Conservation (phyloP, 148 eudicot species). For the Chenopodium quinoa region DNA sequence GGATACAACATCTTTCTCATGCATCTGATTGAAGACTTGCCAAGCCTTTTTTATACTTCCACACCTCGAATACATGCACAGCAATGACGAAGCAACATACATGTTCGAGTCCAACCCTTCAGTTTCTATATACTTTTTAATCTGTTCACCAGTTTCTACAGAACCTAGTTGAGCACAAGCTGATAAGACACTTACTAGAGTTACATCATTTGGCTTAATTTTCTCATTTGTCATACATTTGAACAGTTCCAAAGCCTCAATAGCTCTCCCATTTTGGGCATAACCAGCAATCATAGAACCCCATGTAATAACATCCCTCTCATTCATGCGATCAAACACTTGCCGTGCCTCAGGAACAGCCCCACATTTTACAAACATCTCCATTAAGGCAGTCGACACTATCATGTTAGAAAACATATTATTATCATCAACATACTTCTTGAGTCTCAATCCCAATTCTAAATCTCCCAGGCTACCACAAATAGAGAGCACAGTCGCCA, state of each 20-base stretch:
- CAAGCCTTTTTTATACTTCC: conserved; percentile 47
- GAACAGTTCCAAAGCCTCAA: conserved; percentile 53
- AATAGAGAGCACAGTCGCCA: conserved; percentile 45
- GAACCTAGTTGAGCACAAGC: conserved; percentile 63
- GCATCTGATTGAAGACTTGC: conserved; percentile 39
- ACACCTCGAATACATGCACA: conserved; percentile 54
- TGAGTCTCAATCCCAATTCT: conserved; percentile 47
- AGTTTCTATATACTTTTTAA: conserved; percentile 42
- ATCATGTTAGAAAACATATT: conserved; percentile 41
- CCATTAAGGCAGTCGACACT: conserved; percentile 58
- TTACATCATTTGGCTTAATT: conserved; percentile 52
- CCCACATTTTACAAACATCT: conserved; percentile 67
- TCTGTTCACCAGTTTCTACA: conserved; percentile 39
- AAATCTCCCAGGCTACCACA: conserved; percentile 50
- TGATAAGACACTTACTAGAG: conserved; percentile 50
- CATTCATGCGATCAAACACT: conserved; percentile 48
- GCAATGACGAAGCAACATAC: conserved; percentile 45
- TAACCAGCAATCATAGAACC: conserved; percentile 67
- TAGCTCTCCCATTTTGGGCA: conserved; percentile 52
- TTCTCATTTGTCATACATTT: conserved; percentile 38
- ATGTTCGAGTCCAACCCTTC: conserved; percentile 36
- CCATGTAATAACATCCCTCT: conserved; percentile 54
- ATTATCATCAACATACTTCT: conserved; percentile 43
- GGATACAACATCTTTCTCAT: conserved; percentile 43
- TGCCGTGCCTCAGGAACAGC: conserved; percentile 49